Base-by-base conservation (phyloP, 2,329 filamentous ascomycete genomes). In the Aurifilum marmelostoma region DNA sequence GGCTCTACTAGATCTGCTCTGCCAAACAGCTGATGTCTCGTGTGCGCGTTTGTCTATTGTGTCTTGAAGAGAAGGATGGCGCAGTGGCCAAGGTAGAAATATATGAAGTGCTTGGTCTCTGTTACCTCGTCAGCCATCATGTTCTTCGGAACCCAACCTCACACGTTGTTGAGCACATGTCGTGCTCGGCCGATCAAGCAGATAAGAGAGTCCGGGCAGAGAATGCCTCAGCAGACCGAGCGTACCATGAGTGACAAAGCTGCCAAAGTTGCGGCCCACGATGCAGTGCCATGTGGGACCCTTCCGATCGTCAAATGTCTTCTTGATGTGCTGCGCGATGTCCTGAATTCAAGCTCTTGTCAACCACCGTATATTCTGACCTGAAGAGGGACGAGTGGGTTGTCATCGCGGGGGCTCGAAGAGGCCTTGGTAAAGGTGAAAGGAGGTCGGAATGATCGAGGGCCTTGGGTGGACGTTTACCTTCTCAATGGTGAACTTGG, bases 41-140 rank as follows among this genome's bases (percentile, higher is more conserved):
- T 50, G 54, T 6, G 9, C 21, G 12, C 14, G 18, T 37, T 65
- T 60, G 56, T 75, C 78, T 89, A 98, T 88, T 97, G 95, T 54
- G 96, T 99, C 88, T 99, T 99, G 89, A 98, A 99, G 66, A 99
- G 90, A 68, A 99, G 88, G 79, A 99, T 98, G 70, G 96, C 96
- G 81, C 94, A 97, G 86, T 98, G 96, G 67, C 96, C 96, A 70
- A 99, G 91, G 84, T 99, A 99, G 85, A 99, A 99, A 85, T 99
- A 99, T 80, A 99, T 97, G 85, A 99, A 99, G 83, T 99, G 96
- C 84, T 98, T 98, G 37, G 96, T 98, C 82, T 98, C 96, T 97
- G 83, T 29, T 50, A 56, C 11, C 3, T 24, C 7, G 34, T 56
- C 43, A 68, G 65, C 69, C 73, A 52, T 66, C 63, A 56, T 41